Evolutionary conservation across 257 asterid species (phyloP).

Genomic region (Nicotiana noctiflora): DNA sequence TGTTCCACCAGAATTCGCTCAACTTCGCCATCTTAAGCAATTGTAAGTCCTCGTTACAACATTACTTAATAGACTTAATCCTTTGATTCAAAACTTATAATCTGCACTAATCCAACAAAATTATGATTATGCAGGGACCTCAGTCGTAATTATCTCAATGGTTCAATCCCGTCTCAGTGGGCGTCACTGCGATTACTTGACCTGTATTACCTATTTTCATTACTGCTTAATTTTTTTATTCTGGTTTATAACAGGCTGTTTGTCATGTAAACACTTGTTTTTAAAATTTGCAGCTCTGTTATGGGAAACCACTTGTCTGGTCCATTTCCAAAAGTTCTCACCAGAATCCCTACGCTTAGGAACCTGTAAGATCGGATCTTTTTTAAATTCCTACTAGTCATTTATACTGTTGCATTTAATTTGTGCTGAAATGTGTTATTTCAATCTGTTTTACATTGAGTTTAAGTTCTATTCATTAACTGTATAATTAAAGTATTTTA

Average conservation of each 20-base stretch:
- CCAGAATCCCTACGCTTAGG: slow-evolving; percentile 54
- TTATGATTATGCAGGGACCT: slow-evolving; percentile 64
- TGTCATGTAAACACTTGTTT: not conserved
- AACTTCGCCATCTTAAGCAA: slow-evolving; percentile 57
- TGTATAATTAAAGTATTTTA: not conserved
- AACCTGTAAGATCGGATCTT: slow-evolving; percentile 47
- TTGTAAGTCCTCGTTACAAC: slow-evolving; percentile 42
- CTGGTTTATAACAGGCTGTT: not conserved
- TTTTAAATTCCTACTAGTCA: not conserved
- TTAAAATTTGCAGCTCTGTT: slow-evolving; percentile 56
- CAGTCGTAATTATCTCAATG: slow-evolving; percentile 67
- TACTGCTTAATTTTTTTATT: not conserved
- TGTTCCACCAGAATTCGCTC: slow-evolving; percentile 64
- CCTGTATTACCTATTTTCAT: slow-evolving; percentile 35
- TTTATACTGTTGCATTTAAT: not conserved
- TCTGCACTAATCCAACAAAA: not conserved
- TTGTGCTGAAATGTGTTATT: not conserved
- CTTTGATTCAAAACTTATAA: not conserved
- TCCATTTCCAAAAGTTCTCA: slow-evolving; percentile 66
- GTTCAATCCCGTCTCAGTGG: slow-evolving; percentile 74
- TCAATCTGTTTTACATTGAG: not conserved
- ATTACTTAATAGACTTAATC: not conserved
- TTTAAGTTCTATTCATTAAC: not conserved
- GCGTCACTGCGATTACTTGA: slow-evolving; percentile 60
- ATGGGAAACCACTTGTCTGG: slow-evolving; percentile 95